Conservation (phyloP, 768 basidiomycete species). For the Phallus indusiatus region DNA sequence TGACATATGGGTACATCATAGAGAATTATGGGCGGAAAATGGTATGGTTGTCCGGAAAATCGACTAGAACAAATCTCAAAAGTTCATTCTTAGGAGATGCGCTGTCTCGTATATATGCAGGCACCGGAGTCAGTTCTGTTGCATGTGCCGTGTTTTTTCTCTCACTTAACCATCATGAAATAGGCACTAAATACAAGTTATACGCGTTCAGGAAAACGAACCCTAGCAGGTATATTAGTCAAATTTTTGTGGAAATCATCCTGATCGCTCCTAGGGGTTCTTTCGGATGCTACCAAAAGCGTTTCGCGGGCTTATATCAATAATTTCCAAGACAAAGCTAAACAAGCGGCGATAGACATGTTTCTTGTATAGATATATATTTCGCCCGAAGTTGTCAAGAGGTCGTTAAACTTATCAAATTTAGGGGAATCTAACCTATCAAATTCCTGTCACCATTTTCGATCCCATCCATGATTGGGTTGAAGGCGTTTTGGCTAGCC, state of each 20-base stretch:
- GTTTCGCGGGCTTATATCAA: constrained; percentile 95
- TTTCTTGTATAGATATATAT: constrained; percentile 73
- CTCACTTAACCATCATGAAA: constrained; percentile 22
- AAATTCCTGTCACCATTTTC: constrained; percentile 81
- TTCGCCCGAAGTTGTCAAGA: background rate
- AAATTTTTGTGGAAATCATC: background rate
- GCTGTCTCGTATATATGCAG: constrained; percentile 89
- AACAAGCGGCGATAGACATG: constrained; percentile 92
- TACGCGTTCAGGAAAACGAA: constrained; percentile 90
- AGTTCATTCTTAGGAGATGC: constrained; percentile 46
- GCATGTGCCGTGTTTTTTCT: background rate
- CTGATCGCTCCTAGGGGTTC: constrained; percentile 44
- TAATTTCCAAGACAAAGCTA: constrained; percentile 92
- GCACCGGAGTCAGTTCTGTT: constrained; percentile 50
- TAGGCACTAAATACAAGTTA: constrained; percentile 88
- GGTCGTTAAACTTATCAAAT: background rate
- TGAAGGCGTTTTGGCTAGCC: constrained; percentile 53
- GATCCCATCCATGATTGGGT: constrained; percentile 92
- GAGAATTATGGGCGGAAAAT: constrained; percentile 96
- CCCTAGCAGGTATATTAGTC: constrained; percentile 59
- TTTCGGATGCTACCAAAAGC: constrained; percentile 96
- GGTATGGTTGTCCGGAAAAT: no score
- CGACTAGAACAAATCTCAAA: constrained; percentile 40
- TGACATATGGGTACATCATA: constrained; percentile 76
- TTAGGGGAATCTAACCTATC: constrained; percentile 87